Base-by-base conservation (phyloP, 345 rosid genomes). In the Salix suchowensis region DNA sequence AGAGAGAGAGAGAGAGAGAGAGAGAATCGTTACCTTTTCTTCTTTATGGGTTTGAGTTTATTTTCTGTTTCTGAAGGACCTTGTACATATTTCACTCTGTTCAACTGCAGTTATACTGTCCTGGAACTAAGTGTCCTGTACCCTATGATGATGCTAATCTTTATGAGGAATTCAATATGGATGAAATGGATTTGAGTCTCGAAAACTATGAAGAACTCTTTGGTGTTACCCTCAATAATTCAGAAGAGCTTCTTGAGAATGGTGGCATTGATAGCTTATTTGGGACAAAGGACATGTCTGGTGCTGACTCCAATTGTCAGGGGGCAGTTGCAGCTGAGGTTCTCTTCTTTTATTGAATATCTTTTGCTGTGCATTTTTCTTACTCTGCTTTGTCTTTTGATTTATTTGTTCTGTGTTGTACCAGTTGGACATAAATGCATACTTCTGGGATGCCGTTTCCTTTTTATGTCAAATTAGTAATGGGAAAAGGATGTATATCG, bases 141-240 rank as follows among this genome's bases (percentile, higher is more conserved):
- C 50, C 86, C 72, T 84, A 80, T 72, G 91, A 88, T 46, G 96
- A 88, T 82, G 91, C 82, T 72, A 89, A 84, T 67, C 74, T 89
- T 15, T 88, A 84, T 79, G 91, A 76, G 23, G 94, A 89, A 79
- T 88, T 93, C 73, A 72, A 82, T 78, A 90, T 90, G 91, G 93
- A 91, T 84, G 97, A 93, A 85, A 73, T 96, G 82, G 97, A 90
- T 77, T 78, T 96, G 88, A 89, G 83, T 78, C 85, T 92, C 67
- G 98, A 96, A 83, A 91, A 93, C 82, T 93, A 93, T 82, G 99
- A 96, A 81, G 98, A 96, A 82, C 96, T 96, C 70, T 96, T 96
- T 75, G 97, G 98, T n/a, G 78, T 85, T 21, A 85, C 95, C 73
- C 91, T 93, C 32, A 91, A 89, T 83, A 81, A 91, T 69, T 82